Base-by-base conservation (phyloP, 352 stramenopile genomes). In the Thalassiosira ordinaria region DNA sequence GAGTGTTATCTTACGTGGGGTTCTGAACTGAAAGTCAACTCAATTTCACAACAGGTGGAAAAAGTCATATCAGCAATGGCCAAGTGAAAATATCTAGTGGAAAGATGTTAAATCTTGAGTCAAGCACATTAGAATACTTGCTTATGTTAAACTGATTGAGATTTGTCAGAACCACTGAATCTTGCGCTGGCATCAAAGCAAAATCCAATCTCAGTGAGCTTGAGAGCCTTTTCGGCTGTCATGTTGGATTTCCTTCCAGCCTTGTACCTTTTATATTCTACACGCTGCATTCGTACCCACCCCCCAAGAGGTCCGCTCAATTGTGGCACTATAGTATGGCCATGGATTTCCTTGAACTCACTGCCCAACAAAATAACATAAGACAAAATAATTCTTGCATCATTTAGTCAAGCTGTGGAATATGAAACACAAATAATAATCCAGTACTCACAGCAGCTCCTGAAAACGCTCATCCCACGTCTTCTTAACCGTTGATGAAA, bases 151-250 rank as follows among this genome's bases (percentile, higher is more conserved):
- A n/a, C n/a, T n/a, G n/a, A n/a, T n/a, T n/a, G n/a, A n/a, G n/a
- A n/a, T n/a, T n/a, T n/a, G n/a, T n/a, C n/a, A n/a, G n/a, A n/a
- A n/a, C n/a, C n/a, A n/a, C n/a, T n/a, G n/a, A n/a, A n/a, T n/a
- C n/a, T n/a, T n/a, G n/a, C 74, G 39, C 57, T 66, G 7, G 76
- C 76, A 62, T 84, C 68, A 49, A 84, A 84, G 26, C 52, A 68
- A 53, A 90, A 86, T 2, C 84, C 84, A 59, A 90, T 78, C 61
- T 90, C 76, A 13, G 65, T 67, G 0, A 90, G 59, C 33, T 74
- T 72, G 46, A 87, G 64, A n/a, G 80, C 84, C 35, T 78, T 84
- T 35, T 88, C 78, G 1, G 75, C 47, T 33, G 76, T 87, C 72
- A 90, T 84, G 5, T 53, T 16, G 31, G 66, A 70, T 55, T 83